Percentiles rank a stretch among this genome's conserved stretches.
Conservation (phyloP, 768 basidiomycete species). For the Hemileccinum rubropunctum region DNA sequence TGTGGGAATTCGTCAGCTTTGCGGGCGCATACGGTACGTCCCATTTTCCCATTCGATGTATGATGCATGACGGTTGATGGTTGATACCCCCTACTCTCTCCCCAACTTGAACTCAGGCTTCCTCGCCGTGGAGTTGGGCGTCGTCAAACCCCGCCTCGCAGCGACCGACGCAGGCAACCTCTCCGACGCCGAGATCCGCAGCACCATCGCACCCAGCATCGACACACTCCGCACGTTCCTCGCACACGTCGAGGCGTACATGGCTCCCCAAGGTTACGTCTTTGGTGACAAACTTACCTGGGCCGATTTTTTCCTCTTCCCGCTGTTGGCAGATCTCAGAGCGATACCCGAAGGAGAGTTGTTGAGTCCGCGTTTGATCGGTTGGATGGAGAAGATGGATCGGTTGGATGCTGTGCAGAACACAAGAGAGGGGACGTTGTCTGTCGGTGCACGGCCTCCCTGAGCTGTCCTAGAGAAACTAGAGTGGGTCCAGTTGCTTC, state of each 20-base stretch:
- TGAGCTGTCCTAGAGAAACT: background rate
- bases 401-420: slow-evolving; percentile 22
- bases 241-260: slow-evolving; percentile 13
- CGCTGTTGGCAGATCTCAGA: slow-evolving; percentile 29
- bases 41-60: background rate
- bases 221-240: slow-evolving; percentile 18
- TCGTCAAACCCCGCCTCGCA: slow-evolving; percentile 32
- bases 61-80: background rate
- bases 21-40: slow-evolving; percentile 22
- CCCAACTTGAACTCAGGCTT: slow-evolving; percentile 24
- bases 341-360: slow-evolving; percentile 27
- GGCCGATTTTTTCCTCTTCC: slow-evolving; percentile 35
- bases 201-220: slow-evolving; percentile 17
- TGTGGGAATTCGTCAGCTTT: slow-evolving; percentile 35
- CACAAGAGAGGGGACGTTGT: slow-evolving; percentile 25
- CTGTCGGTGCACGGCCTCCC: slow-evolving; percentile 25
- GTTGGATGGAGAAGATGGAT: slow-evolving; percentile 28
- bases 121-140: slow-evolving; percentile 27
- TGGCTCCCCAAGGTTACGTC: slow-evolving; percentile 28
- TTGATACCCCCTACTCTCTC: background rate
- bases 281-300: slow-evolving; percentile 29
- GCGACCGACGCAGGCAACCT: slow-evolving; percentile 22
- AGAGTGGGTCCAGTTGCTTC: no score
- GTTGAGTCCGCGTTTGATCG: slow-evolving; percentile 19
- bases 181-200: slow-evolving; percentile 22